A percentile compares a stretch with the other conserved stretches of the same genome.
These are phyloP conservation scores for Coriaria nepalensis DNA, from an alignment of 306 rosid genomes.

Conservation along the genomic window DNA sequence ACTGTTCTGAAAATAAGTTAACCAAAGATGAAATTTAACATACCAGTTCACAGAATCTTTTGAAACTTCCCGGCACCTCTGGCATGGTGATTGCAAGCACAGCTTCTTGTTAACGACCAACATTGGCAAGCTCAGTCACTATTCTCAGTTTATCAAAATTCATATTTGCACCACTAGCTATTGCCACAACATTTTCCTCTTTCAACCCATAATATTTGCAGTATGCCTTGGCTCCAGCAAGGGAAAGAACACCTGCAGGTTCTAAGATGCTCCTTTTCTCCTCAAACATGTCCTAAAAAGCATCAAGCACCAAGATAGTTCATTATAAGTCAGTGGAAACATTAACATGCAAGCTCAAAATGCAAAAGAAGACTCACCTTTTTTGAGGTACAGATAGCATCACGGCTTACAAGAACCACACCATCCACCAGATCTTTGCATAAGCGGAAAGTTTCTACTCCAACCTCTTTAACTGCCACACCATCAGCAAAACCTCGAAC, in stretches of 20 bases:
- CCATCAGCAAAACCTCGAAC: constrained; percentile 95
- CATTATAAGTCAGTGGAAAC: background rate
- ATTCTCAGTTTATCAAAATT: constrained; percentile 69
- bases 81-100: constrained; percentile 46
- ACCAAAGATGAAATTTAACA: background rate
- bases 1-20: constrained; percentile 4
- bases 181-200: constrained; percentile 62
- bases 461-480: constrained; percentile 85
- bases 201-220: constrained; percentile 67
- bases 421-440: constrained; percentile 70
- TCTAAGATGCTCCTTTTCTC: constrained; percentile 79
- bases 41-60: constrained; percentile 68
- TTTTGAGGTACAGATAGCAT: constrained; percentile 77
- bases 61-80: constrained; percentile 72
- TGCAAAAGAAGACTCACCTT: constrained; percentile 37
- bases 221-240: constrained; percentile 93
- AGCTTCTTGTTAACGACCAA: constrained; percentile 78
- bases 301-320: constrained; percentile 9
- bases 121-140: constrained; percentile 77
- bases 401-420: constrained; percentile 72
- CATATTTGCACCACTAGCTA: constrained; percentile 89
- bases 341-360: constrained; percentile 11
- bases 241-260: constrained; percentile 94
- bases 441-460: constrained; percentile 70
- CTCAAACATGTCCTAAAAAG: constrained; percentile 82